Conservation (phyloP, 139 green algal genomes). For the Penium margaritaceum region DNA sequence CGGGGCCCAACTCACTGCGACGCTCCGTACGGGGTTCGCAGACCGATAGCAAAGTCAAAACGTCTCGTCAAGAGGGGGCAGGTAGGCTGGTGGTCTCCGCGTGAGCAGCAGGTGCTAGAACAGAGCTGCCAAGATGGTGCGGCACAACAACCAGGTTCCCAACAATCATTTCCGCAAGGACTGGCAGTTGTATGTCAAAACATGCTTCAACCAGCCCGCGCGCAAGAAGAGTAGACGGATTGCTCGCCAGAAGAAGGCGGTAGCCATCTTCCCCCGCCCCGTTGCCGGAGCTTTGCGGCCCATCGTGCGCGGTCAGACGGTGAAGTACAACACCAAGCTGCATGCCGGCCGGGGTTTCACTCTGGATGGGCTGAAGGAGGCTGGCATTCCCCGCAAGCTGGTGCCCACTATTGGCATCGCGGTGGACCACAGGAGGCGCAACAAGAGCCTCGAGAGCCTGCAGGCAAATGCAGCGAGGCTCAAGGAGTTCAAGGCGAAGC, state of each 20-base stretch:
- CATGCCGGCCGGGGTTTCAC: constrained; percentile 87
- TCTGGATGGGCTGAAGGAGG: constrained; percentile 95
- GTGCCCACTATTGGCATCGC: constrained; percentile 90
- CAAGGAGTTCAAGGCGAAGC: constrained; percentile 91
- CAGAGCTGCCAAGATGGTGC: too few relatives aligned
- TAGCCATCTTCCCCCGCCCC: constrained; percentile 80
- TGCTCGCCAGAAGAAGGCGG: constrained; percentile 77
- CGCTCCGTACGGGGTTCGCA: too few relatives aligned
- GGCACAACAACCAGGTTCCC: constrained; percentile 37
- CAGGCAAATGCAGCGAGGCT: constrained; percentile 87
- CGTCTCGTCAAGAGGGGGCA: too few relatives aligned
- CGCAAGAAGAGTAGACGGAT: constrained; percentile 71
- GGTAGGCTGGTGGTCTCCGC: too few relatives aligned
- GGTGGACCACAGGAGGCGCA: constrained; percentile 90
- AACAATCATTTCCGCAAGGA: constrained; percentile 37
- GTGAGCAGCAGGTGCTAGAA: too few relatives aligned
- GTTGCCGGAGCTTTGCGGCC: constrained; percentile 74
- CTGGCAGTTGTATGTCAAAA: constrained; percentile 79
- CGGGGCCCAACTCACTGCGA: too few relatives aligned
- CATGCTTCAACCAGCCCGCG: constrained; percentile 97
- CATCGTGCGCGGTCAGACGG: constrained; percentile 76
- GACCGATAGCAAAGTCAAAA: too few relatives aligned
- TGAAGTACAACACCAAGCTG: constrained; percentile 90
- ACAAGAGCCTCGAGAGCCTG: constrained; percentile 85
- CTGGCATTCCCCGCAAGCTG: constrained; percentile 80